Percentiles rank a stretch among this genome's conserved stretches.
These are phyloP conservation scores for Podila horticola DNA, from an alignment of 192 early-diverging fungal species.

Conservation along the genomic window DNA sequence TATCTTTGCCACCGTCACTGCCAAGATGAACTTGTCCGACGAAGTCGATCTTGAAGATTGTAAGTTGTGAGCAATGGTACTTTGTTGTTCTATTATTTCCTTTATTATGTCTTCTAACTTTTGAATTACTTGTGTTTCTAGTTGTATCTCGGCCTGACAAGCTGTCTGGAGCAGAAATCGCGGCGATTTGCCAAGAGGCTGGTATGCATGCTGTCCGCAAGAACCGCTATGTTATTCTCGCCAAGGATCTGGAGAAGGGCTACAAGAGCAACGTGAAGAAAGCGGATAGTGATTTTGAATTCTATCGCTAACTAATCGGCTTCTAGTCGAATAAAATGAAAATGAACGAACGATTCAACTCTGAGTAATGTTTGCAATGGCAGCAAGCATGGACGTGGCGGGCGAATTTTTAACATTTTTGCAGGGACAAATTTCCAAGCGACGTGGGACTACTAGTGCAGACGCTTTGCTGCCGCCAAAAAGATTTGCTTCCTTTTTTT, in stretches of 20 bases:
- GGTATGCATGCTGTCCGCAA: slow-evolving; percentile 99
- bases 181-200: slow-evolving; percentile 97
- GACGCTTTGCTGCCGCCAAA: too few relatives aligned
- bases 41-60: slow-evolving; percentile 99
- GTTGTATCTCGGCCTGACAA: slow-evolving; percentile 97
- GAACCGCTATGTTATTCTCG: slow-evolving; percentile 95
- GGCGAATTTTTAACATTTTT: too few relatives aligned
- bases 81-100: background rate
- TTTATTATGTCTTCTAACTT: background rate
- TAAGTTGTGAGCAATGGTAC: slow-evolving; percentile 48
- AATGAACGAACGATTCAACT: background rate
- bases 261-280: slow-evolving; percentile 98
- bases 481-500: too few relatives aligned
- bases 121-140: slow-evolving; percentile 31
- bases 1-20: slow-evolving; percentile 95
- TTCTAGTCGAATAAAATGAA: slow-evolving; percentile 2
- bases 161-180: slow-evolving; percentile 96
- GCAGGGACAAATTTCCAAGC: too few relatives aligned
- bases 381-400: too few relatives aligned
- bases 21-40: slow-evolving; percentile 97
- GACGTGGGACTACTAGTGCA: too few relatives aligned
- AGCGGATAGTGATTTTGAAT: slow-evolving; percentile 93
- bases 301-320: slow-evolving; percentile 83
- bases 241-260: slow-evolving; percentile 97
- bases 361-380: too few relatives aligned